Base-by-base conservation (phyloP, 805 yeast species). In the Clavispora phyllophila region DNA sequence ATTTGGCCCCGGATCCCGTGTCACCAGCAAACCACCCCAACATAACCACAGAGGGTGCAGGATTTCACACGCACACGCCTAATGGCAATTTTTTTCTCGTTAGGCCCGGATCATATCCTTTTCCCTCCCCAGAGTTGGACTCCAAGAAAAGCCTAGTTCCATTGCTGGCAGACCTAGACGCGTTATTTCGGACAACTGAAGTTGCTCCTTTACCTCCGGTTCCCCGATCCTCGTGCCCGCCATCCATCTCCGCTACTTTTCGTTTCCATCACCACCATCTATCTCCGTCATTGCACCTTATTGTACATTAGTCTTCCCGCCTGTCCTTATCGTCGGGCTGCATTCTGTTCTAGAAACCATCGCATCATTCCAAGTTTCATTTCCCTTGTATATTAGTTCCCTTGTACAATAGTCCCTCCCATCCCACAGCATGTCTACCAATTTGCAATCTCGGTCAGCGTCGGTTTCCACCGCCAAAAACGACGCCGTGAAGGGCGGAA, bases 391-490 rank as follows among this genome's bases (percentile, higher is more conserved):
- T 44, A 48, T 48, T 48, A 48, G 40, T 26, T 36, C 41, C 37
- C 29, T 39, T 48, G 51, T 48, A 48, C 45, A 43, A 41, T 48
- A 48, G 40, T 36, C 38, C 35, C 33, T 32, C 28, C 25, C 34
- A 29, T 27, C 42, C 44, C 41, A 47, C 36, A 32, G n/a, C 47
- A 46, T 44, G 48, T 45, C 53, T 44, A 33, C 56, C 36, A 48
- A 53, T 43, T 44, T 58, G 36, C 58, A 49, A 28, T 39, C 58
- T 5, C 33, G 33, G 33, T 29, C 33, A 15, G 33, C 33, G 20
- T 29, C 33, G 19, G 33, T 29, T 29, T 29, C 33, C 13, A 20
- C 33, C 51, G 9, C 50, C 56, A 17, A 31, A 42, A 6, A 17
- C 50, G n/a, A n/a, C 39, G 29, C 33, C 33, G 15, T 9, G 12